Evolutionary conservation across 2,329 filamentous ascomycete species (phyloP).

Genomic region (Huntiella savannae): DNA sequence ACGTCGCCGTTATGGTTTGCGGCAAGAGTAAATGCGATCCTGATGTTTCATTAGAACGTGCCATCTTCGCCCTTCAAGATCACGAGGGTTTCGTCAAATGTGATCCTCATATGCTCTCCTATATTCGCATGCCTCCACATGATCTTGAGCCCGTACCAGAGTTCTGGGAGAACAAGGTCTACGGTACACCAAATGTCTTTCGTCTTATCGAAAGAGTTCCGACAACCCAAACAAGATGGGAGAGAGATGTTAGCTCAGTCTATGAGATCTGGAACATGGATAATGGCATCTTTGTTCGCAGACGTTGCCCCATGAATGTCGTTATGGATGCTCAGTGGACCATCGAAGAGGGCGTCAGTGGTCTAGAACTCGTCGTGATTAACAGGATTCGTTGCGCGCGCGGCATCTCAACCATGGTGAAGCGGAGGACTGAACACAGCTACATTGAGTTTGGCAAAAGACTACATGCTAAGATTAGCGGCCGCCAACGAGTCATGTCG

Average conservation of each 20-base stretch:
- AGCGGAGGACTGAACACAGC: constrained; percentile 29
- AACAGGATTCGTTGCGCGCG: constrained; percentile 31
- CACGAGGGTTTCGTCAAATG: constrained; percentile 32
- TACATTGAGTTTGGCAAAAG: constrained; percentile 29
- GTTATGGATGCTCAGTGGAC: constrained; percentile 36
- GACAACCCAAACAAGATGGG: constrained; percentile 35
- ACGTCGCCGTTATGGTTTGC: constrained; percentile 22
- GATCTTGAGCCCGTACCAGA: constrained; percentile 14
- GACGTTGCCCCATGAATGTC: constrained; percentile 30
- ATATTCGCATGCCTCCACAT: constrained; percentile 19
- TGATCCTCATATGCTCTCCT: constrained; percentile 31
- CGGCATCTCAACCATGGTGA: constrained; percentile 29
- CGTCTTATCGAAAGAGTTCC: constrained; percentile 31
- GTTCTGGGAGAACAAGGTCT: background rate
- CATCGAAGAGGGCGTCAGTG: constrained; percentile 16
- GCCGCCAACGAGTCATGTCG: background rate
- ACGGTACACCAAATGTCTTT: constrained; percentile 21
- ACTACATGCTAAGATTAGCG: background rate
- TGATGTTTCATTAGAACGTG: constrained; percentile 19
- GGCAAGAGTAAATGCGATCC: constrained; percentile 26
- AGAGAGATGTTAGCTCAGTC: constrained; percentile 31
- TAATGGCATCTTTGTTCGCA: constrained; percentile 32
- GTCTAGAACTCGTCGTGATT: constrained; percentile 28
- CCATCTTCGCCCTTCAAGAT: constrained; percentile 29
- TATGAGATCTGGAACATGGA: constrained; percentile 33